These are phyloP conservation scores for Torulaspora quercuum DNA, from an alignment of 805 yeast species.

Conservation along the genomic window DNA sequence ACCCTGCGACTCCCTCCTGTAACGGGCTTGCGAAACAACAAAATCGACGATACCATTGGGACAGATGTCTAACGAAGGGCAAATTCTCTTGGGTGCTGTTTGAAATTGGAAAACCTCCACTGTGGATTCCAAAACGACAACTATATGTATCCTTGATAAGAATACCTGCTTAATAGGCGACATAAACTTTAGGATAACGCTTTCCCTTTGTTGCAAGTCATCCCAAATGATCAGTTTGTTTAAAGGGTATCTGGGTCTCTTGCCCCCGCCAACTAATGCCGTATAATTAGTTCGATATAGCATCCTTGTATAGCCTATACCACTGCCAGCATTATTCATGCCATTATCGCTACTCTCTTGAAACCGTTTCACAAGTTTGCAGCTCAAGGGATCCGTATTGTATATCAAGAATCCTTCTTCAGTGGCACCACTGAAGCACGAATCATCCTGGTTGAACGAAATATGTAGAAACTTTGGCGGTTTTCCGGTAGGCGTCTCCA, in stretches of 20 bases:
- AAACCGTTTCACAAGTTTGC: conserved; percentile 26
- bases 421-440: conserved; percentile 82
- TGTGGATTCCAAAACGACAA: conserved; percentile 64
- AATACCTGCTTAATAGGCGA: conserved; percentile 71
- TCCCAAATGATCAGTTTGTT: conserved; percentile 90
- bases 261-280: conserved; percentile 88
- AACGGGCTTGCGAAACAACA: conserved; percentile 20
- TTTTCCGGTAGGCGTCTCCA: conserved; percentile 11
- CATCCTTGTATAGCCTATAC: conserved; percentile 77
- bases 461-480: conserved; percentile 49
- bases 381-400: conserved; percentile 73
- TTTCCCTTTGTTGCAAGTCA: conserved; percentile 72
- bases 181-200: conserved; percentile 70
- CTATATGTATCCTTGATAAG: conserved; percentile 68
- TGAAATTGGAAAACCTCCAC: conserved; percentile 77
- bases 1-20: conserved; percentile 14
- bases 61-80: conserved; percentile 23
- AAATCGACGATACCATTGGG: conserved; percentile 28
- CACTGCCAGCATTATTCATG: conserved; percentile 52
- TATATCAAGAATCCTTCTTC: conserved; percentile 81
- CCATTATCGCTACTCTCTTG: conserved; percentile 53
- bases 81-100: conserved; percentile 66
- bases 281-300: conserved; percentile 86
- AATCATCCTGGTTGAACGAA: conserved; percentile 82
- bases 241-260: conserved; percentile 68